These are phyloP conservation scores for Suhomyces sp. DNA, from an alignment of 805 yeast genomes.

Conservation along the genomic window DNA sequence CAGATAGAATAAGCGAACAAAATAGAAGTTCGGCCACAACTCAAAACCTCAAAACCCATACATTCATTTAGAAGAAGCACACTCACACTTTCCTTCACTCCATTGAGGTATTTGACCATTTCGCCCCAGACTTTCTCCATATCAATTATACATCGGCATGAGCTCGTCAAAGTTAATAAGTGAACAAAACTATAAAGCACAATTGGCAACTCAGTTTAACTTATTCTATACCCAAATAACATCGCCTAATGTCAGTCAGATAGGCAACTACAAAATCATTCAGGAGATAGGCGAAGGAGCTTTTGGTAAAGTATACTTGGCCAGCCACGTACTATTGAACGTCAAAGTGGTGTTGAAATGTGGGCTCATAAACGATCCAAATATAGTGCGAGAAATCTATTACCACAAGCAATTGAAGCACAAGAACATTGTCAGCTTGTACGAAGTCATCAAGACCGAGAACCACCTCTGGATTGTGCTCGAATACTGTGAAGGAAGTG, in stretches of 20 bases:
- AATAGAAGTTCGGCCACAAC: not conserved
- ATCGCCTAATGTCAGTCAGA: conserved; percentile 51
- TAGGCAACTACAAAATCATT: conserved; percentile 77
- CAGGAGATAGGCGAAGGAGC: conserved; percentile 87
- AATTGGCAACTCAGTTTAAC: conserved; percentile 64
- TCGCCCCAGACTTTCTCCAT: not conserved
- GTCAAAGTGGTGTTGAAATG: conserved; percentile 80
- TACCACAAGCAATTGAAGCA: conserved; percentile 83
- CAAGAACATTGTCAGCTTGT: conserved; percentile 77
- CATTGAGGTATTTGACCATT: not conserved
- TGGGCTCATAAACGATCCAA: conserved; percentile 73
- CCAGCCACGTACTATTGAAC: conserved; percentile 70
- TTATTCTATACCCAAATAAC: conserved; percentile 47
- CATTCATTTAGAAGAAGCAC: not conserved
- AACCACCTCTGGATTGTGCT: conserved; percentile 78
- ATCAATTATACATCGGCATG: conserved; percentile 9
- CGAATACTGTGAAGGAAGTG: conserved; percentile 86
- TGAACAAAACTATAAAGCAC: conserved; percentile 44
- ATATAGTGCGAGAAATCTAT: conserved; percentile 84
- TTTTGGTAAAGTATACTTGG: conserved; percentile 88
- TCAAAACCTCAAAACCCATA: not conserved
- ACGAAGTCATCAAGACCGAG: conserved; percentile 83
- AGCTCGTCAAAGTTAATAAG: conserved; percentile 13
- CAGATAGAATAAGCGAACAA: not conserved
- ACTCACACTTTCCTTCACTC: not conserved